Evolutionary conservation across 164 flowering plant genomes (phyloP).

Genomic region (Echeveria elegans): DNA sequence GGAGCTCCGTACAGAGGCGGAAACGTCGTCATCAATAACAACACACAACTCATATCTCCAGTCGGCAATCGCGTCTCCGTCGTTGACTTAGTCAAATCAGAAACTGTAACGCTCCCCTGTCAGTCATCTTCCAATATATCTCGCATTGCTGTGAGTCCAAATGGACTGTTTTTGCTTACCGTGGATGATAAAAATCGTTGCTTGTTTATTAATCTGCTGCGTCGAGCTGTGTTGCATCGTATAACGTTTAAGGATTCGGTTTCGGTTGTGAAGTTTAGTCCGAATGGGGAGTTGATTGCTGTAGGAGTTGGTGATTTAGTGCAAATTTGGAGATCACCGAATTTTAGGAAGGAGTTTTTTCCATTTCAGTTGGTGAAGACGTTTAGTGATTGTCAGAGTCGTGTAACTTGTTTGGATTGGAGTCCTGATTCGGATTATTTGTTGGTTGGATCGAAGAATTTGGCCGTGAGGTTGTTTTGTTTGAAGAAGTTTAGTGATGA

Average conservation of each 20-base stretch:
- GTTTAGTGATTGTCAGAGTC: conserved; percentile 53
- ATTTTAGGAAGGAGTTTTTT: conserved; percentile 67
- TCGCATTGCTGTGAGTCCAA: conserved; percentile 72
- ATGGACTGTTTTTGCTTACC: conserved; percentile 58
- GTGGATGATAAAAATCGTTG: conserved; percentile 68
- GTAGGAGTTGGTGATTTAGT: conserved; percentile 66
- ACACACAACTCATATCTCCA: conserved; percentile 62
- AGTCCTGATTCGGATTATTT: conserved; percentile 60
- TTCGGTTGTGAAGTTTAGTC: conserved; percentile 53
- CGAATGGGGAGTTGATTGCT: conserved; percentile 63
- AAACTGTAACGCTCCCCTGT: conserved; percentile 62
- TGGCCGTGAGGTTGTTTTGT: conserved; percentile 67
- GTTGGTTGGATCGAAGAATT: conserved; percentile 77
- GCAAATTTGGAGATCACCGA: conserved; percentile 88
- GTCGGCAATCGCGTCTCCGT: conserved; percentile 80
- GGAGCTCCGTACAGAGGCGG: conserved; percentile 99
- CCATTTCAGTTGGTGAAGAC: conserved; percentile 70
- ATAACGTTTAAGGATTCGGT: conserved; percentile 66
- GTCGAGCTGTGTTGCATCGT: conserved; percentile 69
- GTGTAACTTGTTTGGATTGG: conserved; percentile 68
- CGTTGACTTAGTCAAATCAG: conserved; percentile 70
- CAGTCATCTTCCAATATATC: conserved; percentile 63
- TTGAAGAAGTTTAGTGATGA: conserved; percentile 31
- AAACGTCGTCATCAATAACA: conserved; percentile 43
- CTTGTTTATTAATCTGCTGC: conserved; percentile 63